Evolutionary conservation across 2,329 filamentous ascomycete species (phyloP), one percentile per base, ranked within the genome.

Genomic region (Gaeumannomyces sp.): DNA sequence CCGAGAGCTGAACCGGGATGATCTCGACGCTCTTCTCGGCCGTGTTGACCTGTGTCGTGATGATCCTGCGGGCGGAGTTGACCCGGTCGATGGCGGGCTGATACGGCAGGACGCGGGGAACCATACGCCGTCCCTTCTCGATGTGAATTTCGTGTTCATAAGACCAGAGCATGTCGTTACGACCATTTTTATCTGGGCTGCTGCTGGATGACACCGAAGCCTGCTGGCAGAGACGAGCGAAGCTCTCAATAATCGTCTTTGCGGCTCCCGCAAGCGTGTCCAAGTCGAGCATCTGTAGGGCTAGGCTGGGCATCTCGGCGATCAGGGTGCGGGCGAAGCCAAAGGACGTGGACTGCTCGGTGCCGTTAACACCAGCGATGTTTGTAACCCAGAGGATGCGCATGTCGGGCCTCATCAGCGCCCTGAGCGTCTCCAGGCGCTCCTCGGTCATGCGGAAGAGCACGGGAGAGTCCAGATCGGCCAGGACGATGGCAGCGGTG

Each of bases 81-180:
- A 75, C 68, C 0, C 76, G 72, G 56, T 77, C 71, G 64, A 79
- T 81, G 7, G 70, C 75, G 1, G 71, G 65, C 57, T 74, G 72
- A 69, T 76, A 77, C 0, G 79, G 77, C 2, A 79, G 25, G 3
- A 80, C 69, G 0, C 79, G 76, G 0, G 78, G 76, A 3, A 81
- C 71, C 0, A 77, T 66, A 0, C 74, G 73, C 5, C 60, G 67
- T 1, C 74, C 75, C 4, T 56, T 64, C 53, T 77, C 70, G 1
- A 79, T 68, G 57, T 79, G 73, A 2, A 80, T 70, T 70, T 80
- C 78, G 0, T 71, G 71, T 67, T 80, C 78, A 22, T 70, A 65
- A 1, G 68, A 67, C 72, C 73, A 75, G 1, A 78, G 68, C 1
- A 64, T 66, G 64, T 22, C 0, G 16, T 45, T 16, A 11, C 4